Base-by-base conservation (phyloP, 768 basidiomycete genomes). In the Auricularia sp. region DNA sequence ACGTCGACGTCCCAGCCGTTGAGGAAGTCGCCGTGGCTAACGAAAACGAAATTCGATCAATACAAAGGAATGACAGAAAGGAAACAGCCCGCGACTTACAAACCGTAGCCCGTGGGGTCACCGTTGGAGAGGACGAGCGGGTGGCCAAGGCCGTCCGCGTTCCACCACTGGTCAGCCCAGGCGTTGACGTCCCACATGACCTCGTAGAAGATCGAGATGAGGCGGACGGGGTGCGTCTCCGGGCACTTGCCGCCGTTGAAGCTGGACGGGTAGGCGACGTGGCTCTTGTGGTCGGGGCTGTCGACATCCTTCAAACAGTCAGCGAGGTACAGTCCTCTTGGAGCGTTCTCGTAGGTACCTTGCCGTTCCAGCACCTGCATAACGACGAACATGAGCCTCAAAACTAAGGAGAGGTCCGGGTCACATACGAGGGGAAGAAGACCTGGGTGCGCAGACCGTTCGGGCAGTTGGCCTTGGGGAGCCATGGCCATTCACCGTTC, bases 331-430 rank as follows among this genome's bases (percentile, higher is more conserved):
- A 21, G 6, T 16, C 14, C 47, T 14, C 16, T 14, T 51, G 47
- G 1, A 21, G 8, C 7, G 5, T 2, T 16, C 21, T 21, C 14
- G 16, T 10, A 10, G 16, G 8, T 51, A 51, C 47, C 59, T 68
- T 64, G 36, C 78, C 78, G 64, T 78, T 73, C 78, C 77, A 78
- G 72, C 74, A 77, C 23, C 67, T 65, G 56, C 23, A 29, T 10
- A 8, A 23, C 23, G 5, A 12, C 1, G 33, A 23, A 6, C 34
- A 11, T 51, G 18, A 23, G 23, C 4, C 23, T 8, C 34, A 54
- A 18, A 12, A 7, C 53, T 11, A 18, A 34, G 56, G 34, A 23
- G 23, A 33, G 21, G 6, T 12, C 6, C 23, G 23, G 56, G 7
- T 1, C 1, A 33, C 56, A 18, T 10, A 59, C 56, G 29, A 33